Conservation (phyloP, 1,139 yeast genomes). For the Arxiozyma slooffiae region DNA sequence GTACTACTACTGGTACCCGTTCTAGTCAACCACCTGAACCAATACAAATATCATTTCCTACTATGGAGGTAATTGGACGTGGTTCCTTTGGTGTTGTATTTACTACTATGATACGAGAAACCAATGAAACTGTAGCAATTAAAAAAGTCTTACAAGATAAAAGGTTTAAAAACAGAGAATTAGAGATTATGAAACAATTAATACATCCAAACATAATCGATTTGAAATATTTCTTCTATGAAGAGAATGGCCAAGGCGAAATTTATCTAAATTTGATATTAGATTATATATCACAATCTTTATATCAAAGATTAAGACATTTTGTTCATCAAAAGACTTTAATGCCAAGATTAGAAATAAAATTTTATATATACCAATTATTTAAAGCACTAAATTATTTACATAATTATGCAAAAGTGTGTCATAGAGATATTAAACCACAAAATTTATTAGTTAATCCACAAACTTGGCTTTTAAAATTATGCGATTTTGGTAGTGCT, state of each 20-base stretch:
- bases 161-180: constrained; percentile 89
- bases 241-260: constrained; percentile 42
- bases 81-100: constrained; percentile 97
- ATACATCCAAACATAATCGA: constrained; percentile 77
- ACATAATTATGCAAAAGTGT: constrained; percentile 73
- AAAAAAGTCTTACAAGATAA: constrained; percentile 91
- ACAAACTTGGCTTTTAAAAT: constrained; percentile 66
- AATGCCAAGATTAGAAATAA: constrained; percentile 87
- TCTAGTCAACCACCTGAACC: constrained; percentile 12
- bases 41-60: constrained; percentile 30
- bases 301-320: constrained; percentile 82
- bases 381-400: constrained; percentile 85
- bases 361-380: constrained; percentile 83
- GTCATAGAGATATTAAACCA: constrained; percentile 96
- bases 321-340: constrained; percentile 59
- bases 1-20: constrained; percentile 1
- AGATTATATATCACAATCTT: constrained; percentile 90
- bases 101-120: constrained; percentile 69
- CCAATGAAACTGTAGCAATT: constrained; percentile 77
- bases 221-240: constrained; percentile 79
- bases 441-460: constrained; percentile 89
- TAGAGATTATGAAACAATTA: constrained; percentile 88
- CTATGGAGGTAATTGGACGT: constrained; percentile 74
- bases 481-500: constrained; percentile 99
- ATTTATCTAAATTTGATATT: constrained; percentile 79